A percentile compares a stretch with the other conserved stretches of the same genome.
phyloP scores from a whole-genome alignment of 805 yeast species.

The Starmerella geochares region DNA sequence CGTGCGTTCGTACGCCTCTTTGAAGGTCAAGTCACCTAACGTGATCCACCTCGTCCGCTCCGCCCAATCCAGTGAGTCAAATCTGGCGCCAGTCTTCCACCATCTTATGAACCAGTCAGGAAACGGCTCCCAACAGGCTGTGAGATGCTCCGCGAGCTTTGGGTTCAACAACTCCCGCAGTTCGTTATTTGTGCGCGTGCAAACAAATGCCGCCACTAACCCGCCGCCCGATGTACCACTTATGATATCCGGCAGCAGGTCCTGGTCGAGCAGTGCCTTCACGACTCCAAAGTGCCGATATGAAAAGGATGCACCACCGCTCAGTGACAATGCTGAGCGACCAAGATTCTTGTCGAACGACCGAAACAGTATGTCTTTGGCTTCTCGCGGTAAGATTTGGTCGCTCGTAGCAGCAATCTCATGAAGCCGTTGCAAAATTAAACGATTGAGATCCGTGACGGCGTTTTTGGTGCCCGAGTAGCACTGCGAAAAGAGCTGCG shows the following conservation, averaged over 20 bases:
- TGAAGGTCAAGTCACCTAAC: constrained; percentile 58
- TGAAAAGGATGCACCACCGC: constrained; percentile 75
- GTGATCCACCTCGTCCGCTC: constrained; percentile 59
- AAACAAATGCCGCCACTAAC: constrained; percentile 58
- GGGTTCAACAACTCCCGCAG: constrained; percentile 48
- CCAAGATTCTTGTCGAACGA: constrained; percentile 57
- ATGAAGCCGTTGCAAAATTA: constrained; percentile 43
- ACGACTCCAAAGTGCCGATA: constrained; percentile 69
- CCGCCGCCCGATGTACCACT: constrained; percentile 82
- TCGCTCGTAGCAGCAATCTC: constrained; percentile 34
- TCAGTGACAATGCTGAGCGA: constrained; percentile 56
- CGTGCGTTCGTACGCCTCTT: constrained; percentile 57
- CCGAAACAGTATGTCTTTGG: constrained; percentile 46
- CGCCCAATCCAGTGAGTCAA: constrained; percentile 70
- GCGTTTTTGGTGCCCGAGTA: constrained; percentile 63
- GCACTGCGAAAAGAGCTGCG: constrained; percentile 59
- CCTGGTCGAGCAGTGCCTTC: constrained; percentile 58
- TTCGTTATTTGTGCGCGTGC: constrained; percentile 62
- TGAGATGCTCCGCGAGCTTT: constrained; percentile 49
- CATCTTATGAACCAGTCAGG: constrained; percentile 52
- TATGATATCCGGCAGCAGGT: constrained; percentile 54
- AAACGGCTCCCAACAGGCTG: constrained; percentile 59
- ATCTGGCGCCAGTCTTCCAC: constrained; percentile 68
- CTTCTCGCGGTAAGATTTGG: constrained; percentile 31
- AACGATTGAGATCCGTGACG: constrained; percentile 45